Evolutionary conservation across 2,329 filamentous ascomycete genomes (phyloP).

Genomic region (Ciborinia camelliae): DNA sequence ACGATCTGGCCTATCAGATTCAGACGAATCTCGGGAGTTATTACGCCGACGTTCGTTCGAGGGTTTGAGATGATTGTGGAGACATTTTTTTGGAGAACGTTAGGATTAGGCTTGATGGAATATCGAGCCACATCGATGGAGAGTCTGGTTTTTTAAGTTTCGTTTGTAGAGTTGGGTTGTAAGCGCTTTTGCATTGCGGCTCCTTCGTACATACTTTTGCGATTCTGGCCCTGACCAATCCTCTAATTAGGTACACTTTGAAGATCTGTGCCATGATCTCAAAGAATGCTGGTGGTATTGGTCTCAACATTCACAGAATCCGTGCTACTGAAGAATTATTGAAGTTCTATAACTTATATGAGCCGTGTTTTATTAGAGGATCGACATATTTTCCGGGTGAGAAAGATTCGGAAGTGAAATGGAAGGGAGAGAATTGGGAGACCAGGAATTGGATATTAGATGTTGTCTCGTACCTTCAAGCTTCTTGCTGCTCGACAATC

Average conservation of each 20-base stretch:
- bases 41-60: slow-evolving; percentile 28
- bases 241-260: too few relatives aligned
- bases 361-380: too few relatives aligned
- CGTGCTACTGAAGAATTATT: slow-evolving; percentile 94
- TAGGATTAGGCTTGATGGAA: too few relatives aligned
- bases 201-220: too few relatives aligned
- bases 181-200: too few relatives aligned
- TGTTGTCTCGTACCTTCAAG: slow-evolving; percentile 29
- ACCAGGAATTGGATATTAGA: slow-evolving; percentile 9
- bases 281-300: slow-evolving; percentile 98
- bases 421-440: neutral
- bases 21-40: slow-evolving; percentile 18
- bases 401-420: too few relatives aligned
- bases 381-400: too few relatives aligned
- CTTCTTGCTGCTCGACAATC: slow-evolving; percentile 35
- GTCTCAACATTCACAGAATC: slow-evolving; percentile 93
- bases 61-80: neutral
- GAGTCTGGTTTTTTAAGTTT: neutral
- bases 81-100: neutral
- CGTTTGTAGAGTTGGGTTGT: too few relatives aligned
- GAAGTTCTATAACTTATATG: too few relatives aligned
- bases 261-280: slow-evolving; percentile 99
- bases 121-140: neutral
- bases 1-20: slow-evolving; percentile 21
- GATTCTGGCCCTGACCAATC: too few relatives aligned